Evolutionary conservation across 345 rosid genomes (phyloP).

Genomic region (Turnera subulata): DNA sequence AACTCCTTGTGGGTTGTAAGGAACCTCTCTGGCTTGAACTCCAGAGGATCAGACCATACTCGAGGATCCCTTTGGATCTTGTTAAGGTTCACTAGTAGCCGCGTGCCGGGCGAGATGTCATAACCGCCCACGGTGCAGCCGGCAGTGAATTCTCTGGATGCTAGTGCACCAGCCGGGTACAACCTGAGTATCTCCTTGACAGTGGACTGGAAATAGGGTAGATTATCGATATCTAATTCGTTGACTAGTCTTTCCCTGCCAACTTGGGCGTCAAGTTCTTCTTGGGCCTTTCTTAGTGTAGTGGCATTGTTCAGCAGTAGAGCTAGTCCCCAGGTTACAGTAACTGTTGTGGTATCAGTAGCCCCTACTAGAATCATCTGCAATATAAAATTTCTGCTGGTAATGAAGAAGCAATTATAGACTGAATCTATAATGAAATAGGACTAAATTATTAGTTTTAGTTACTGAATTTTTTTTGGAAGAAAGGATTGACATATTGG

Average conservation of each 20-base stretch:
- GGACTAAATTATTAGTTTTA: too few species aligned
- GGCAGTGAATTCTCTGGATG: slow-evolving; percentile 6
- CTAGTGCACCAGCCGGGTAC: slow-evolving; percentile 6
- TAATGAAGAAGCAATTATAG: background rate
- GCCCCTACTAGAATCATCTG: slow-evolving; percentile 3
- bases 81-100: slow-evolving; percentile 7
- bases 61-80: slow-evolving; percentile 17
- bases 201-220: slow-evolving; percentile 7
- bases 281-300: slow-evolving; percentile 6
- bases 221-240: slow-evolving; percentile 4
- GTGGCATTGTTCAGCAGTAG: slow-evolving; percentile 2
- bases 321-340: slow-evolving; percentile 5
- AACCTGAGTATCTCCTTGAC: slow-evolving; percentile 10
- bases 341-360: background rate
- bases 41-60: slow-evolving; percentile 14
- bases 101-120: slow-evolving; percentile 6
- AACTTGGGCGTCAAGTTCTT: slow-evolving; percentile 2
- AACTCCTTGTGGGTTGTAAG: slow-evolving; percentile 6
- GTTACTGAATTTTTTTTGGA: too few species aligned
- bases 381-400: background rate
- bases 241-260: slow-evolving; percentile 9
- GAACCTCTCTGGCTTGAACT: slow-evolving; percentile 20
- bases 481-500: too few species aligned
- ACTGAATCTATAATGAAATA: background rate
- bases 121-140: slow-evolving; percentile 13